Evolutionary conservation across 768 basidiomycete species (phyloP).

Genomic region (Russula emetica): DNA sequence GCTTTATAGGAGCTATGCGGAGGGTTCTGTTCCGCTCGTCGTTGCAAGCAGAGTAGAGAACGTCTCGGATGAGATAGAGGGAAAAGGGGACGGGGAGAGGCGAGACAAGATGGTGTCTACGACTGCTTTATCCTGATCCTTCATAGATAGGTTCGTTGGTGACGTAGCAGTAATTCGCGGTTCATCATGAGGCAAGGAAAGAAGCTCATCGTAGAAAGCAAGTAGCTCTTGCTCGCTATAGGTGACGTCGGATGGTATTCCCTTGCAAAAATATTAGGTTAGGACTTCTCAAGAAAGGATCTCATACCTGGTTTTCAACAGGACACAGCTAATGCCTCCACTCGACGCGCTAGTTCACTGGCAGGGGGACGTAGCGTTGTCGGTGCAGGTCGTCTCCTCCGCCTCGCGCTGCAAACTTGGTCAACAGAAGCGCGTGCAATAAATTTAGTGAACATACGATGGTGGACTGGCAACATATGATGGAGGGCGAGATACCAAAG

Average conservation of each 20-base stretch:
- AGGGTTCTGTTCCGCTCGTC: background rate
- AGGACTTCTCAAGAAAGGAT: no score
- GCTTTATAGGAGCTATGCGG: background rate
- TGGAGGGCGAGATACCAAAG: background rate
- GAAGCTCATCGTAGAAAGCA: constrained; percentile 42
- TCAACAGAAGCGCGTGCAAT: background rate
- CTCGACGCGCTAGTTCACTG: constrained; percentile 19
- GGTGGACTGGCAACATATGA: background rate
- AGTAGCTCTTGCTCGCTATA: constrained; percentile 40
- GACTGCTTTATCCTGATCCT: constrained; percentile 25
- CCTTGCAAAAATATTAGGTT: constrained; percentile 1
- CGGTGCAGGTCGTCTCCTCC: background rate
- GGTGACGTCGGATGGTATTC: background rate
- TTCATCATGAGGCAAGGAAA: constrained; percentile 30
- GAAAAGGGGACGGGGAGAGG: background rate
- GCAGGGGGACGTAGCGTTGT: background rate
- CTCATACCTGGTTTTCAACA: constrained; percentile 2
- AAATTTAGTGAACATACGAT: background rate
- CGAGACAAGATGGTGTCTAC: constrained; percentile 36
- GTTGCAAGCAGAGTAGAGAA: constrained; percentile 14
- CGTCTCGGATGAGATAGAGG: background rate
- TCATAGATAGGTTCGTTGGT: constrained; percentile 12
- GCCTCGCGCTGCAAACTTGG: background rate
- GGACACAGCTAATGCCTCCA: constrained; percentile 22
- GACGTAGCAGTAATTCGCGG: constrained; percentile 17